Conservation (phyloP, 139 green algal genomes). For the Tetraselmis striata region DNA sequence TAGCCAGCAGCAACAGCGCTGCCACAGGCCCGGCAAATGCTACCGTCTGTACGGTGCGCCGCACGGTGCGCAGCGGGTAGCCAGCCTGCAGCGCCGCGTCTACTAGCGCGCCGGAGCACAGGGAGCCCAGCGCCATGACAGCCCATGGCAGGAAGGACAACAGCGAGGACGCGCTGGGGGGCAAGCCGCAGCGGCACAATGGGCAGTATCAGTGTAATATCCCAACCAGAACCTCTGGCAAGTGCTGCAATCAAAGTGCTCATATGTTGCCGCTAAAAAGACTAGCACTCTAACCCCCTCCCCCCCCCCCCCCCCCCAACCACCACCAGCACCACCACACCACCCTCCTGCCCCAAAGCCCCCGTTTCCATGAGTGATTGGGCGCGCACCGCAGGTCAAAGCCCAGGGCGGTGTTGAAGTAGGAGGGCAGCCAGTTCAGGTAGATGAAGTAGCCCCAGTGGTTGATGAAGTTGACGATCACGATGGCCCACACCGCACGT, state of each 20-base stretch:
- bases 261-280: too few relatives aligned
- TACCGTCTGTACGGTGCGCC: conserved; percentile 61
- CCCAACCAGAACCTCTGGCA: too few relatives aligned
- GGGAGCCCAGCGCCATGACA: conserved; percentile 63
- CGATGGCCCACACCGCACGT: conserved; percentile 73
- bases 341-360: too few relatives aligned
- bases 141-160: conserved; percentile 80
- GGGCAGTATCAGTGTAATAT: too few relatives aligned
- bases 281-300: too few relatives aligned
- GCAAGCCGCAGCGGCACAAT: too few relatives aligned
- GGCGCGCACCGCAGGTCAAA: conserved; percentile 50
- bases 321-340: too few relatives aligned
- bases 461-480: conserved; percentile 78
- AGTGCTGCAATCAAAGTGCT: too few relatives aligned
- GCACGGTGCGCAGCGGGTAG: conserved; percentile 28
- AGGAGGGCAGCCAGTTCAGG: conserved; percentile 91
- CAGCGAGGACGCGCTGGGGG: conserved; percentile 48
- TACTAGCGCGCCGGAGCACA: neutral
- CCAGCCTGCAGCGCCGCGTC: conserved; percentile 4
- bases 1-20: conserved; percentile 56
- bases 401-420: conserved; percentile 68
- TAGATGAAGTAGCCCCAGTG: conserved; percentile 92
- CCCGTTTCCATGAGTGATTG: neutral
- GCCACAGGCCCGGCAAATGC: conserved; percentile 72
- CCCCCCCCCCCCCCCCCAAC: too few relatives aligned